Base-by-base conservation (phyloP, 2,329 filamentous ascomycete species). In the Cercospora zeae-maydis region DNA sequence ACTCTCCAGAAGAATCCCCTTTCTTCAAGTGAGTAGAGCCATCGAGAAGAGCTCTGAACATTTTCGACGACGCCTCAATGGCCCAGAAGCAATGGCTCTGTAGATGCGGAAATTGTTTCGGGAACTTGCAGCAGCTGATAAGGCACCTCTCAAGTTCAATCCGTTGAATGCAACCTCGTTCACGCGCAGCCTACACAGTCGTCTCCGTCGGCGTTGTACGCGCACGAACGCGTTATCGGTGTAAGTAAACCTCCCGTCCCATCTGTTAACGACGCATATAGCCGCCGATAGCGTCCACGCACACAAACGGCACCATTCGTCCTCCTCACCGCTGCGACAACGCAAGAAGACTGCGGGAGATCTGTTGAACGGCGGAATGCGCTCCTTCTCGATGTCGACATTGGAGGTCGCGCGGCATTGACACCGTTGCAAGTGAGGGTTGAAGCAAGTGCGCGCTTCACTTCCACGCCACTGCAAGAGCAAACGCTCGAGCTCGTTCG, bases 231-330 rank as follows among this genome's bases (percentile, higher is more conserved):
- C 24, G 21, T 51, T 27, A 16, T 47, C 16, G 30, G 51, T 51
- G 56, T 58, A 27, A 58, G 56, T 39, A 21, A 11, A 13, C 56
- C 24, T 33, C 14, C 42, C 42, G 21, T 5, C 21, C 21, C 14
- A 27, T 49, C 42, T n/a, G 11, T 14, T 30, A 21, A n/a, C 21
- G 11, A 49, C 27, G 61, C 61, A 37, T 9, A 21, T 49, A 55
- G 34, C 63, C 58, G 61, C 52, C 61, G 57, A 61, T 39, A 47
- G 57, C 27, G 42, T 49, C 30, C 5, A 27, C 30, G 33, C 49
- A 55, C 31, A 45, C 61, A 63, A 65, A 65, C 63, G 57, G 33
- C 51, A 30, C 52, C 53, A 56, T 63, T 64, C 63, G 42, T 53
- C 33, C n/a, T 51, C 30, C 14, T 49, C 62, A 58, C 54, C 54